Percentiles rank a stretch among this genome's conserved stretches.
Conservation (phyloP, 1,284 basidiomycete species). For the Cronartium ribicola region DNA sequence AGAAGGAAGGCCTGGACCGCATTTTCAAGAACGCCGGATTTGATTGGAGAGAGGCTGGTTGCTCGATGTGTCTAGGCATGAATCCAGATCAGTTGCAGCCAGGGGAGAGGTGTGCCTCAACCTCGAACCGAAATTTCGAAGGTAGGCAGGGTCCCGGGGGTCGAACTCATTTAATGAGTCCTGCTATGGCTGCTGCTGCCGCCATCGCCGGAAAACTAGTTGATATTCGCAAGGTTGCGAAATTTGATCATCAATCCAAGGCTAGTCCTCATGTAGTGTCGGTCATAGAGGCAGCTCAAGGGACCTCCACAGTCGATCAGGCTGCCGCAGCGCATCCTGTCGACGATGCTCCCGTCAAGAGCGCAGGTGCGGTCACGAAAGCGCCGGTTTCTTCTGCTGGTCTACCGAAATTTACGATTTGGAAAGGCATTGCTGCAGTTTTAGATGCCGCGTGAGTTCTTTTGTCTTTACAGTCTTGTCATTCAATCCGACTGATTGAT, state of each 20-base stretch:
- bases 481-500: neutral
- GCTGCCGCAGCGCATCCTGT: constrained; percentile 46
- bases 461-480: too few relatives aligned
- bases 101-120: constrained; percentile 88
- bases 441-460: constrained; percentile 28
- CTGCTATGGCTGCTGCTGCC: constrained; percentile 92
- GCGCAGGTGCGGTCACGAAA: constrained; percentile 53
- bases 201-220: constrained; percentile 82
- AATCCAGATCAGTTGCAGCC: constrained; percentile 89
- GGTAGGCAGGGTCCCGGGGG: constrained; percentile 87
- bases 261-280: constrained; percentile 55
- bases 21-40: constrained; percentile 92
- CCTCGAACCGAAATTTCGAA: constrained; percentile 96
- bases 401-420: constrained; percentile 67
- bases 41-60: constrained; percentile 95
- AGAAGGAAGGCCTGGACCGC: constrained; percentile 82
- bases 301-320: constrained; percentile 43
- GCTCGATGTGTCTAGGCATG: constrained; percentile 98
- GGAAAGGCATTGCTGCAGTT: constrained; percentile 41
- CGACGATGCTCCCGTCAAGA: constrained; percentile 46
- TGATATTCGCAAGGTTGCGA: constrained; percentile 76
- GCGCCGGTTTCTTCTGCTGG: constrained; percentile 58
- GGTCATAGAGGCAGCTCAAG: constrained; percentile 53
- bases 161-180: constrained; percentile 85
- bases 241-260: constrained; percentile 50